Evolutionary conservation across 2,329 filamentous ascomycete species (phyloP).

Genomic region (Colletotrichum australisinense): DNA sequence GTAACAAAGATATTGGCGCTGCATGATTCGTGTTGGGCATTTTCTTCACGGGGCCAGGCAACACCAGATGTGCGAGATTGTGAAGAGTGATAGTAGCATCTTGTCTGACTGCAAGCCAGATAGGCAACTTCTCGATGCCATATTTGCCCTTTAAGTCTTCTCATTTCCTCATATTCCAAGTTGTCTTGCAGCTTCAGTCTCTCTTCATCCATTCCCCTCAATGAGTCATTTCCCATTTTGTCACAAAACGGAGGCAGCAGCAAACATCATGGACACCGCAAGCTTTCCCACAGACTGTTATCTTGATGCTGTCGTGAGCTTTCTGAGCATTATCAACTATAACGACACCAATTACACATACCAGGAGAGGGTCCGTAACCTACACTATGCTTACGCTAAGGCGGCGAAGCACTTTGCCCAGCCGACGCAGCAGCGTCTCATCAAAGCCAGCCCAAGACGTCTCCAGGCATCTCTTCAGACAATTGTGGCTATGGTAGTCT

Average conservation of each 20-base stretch:
- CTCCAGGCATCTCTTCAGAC: slow-evolving; percentile 36
- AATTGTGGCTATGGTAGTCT: slow-evolving; percentile 44
- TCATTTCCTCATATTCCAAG: neutral
- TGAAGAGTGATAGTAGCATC: neutral
- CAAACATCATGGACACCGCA: neutral
- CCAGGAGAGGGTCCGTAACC: slow-evolving; percentile 31
- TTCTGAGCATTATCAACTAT: slow-evolving; percentile 37
- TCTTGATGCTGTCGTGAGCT: slow-evolving; percentile 30
- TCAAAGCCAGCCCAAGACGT: slow-evolving; percentile 31
- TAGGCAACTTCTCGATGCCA: neutral
- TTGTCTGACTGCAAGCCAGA: neutral
- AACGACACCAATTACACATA: slow-evolving; percentile 36
- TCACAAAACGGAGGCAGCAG: neutral
- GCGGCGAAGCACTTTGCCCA: slow-evolving; percentile 38
- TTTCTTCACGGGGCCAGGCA: neutral
- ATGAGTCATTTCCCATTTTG: neutral
- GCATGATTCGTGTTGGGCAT: neutral
- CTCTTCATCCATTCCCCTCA: neutral
- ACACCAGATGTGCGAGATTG: neutral
- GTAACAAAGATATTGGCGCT: neutral
- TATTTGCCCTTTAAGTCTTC: neutral
- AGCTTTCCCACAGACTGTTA: slow-evolving; percentile 23
- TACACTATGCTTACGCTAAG: slow-evolving; percentile 35
- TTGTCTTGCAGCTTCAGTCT: neutral
- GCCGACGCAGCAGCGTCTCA: slow-evolving; percentile 16